Evolutionary conservation across 495 filamentous ascomycete species (phyloP), one percentile per base, ranked within the genome.

Genomic region (Daldinia loculata): DNA sequence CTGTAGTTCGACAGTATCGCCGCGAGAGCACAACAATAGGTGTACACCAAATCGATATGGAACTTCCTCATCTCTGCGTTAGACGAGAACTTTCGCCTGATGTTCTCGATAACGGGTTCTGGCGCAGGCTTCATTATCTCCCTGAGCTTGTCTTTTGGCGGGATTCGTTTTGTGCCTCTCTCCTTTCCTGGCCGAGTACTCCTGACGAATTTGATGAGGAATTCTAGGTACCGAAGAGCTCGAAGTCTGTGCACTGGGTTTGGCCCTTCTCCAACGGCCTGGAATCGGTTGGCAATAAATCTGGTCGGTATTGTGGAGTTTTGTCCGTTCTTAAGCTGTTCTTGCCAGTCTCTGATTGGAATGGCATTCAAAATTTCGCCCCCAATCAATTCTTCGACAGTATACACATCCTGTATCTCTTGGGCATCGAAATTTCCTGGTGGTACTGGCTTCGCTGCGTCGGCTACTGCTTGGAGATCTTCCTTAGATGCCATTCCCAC

Each of bases 391-490:
- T 82, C 81, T 26, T 90, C 85, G 50, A 92, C 78, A 2, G 91
- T 78, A 78, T 99, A 99, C 41, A 97, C 93, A 39, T 97, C 92
- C 12, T 88, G 85, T n/a, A 93, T 87, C 22, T 89, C 88, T 30
- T 84, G 79, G 24, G 92, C 94, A 2, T 87, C 84, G 51, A 89
- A 83, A 76, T 98, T 92, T 51, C 91, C 86, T 12, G 82, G 86
- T 2, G 95, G 95, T 34, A 94, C 84, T 14, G 95, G 93, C 73
- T 96, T 95, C 32, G 84, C 82, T 32, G 83, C 84, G 75, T 93
- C 90, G 45, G 90, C 81, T 53, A 84, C 85, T 17, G 88, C 86
- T 67, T 92, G 89, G 1, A 95, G 83, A 53, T 89, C 82, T 39
- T 88, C 86, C 39, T 79, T 79, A 3, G 89, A 85, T 8, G 89